phyloP scores from a whole-genome alignment of 169 alveolate genomes.

The Plasmodium gaboni region DNA sequence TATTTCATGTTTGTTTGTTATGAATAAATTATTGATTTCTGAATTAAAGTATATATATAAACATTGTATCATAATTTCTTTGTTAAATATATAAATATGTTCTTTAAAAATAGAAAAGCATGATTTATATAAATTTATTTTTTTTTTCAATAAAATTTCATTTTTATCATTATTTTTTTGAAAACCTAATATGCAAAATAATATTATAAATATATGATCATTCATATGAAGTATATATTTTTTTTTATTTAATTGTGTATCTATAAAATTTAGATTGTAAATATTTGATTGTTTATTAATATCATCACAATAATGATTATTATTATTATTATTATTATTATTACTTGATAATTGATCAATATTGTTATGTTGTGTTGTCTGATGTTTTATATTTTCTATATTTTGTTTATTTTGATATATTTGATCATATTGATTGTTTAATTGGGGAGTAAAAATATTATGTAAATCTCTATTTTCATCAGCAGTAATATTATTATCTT shows the following conservation, averaged over 20 bases:
- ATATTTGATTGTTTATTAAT: not conserved
- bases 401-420: not conserved
- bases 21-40: constrained; percentile 30
- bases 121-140: constrained; percentile 6
- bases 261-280: not conserved
- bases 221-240: constrained; percentile 1
- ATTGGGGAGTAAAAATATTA: not conserved
- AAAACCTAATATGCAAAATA: constrained; percentile 26
- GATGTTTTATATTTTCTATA: not conserved
- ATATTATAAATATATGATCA: constrained; percentile 43
- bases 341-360: not conserved
- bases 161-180: constrained; percentile 25
- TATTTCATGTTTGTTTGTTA: not conserved
- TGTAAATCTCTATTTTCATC: not conserved
- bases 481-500: not conserved
- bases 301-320: not conserved
- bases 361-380: not conserved
- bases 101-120: constrained; percentile 32
- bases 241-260: not conserved
- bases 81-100: constrained; percentile 55
- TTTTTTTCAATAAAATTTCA: not conserved
- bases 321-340: not conserved
- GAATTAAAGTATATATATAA: constrained; percentile 50
- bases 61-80: constrained; percentile 57
- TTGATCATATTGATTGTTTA: not conserved